Evolutionary conservation across 305 asterid genomes (phyloP), one percentile per base, ranked within the genome.

Genomic region (Fraxinus paxiana): DNA sequence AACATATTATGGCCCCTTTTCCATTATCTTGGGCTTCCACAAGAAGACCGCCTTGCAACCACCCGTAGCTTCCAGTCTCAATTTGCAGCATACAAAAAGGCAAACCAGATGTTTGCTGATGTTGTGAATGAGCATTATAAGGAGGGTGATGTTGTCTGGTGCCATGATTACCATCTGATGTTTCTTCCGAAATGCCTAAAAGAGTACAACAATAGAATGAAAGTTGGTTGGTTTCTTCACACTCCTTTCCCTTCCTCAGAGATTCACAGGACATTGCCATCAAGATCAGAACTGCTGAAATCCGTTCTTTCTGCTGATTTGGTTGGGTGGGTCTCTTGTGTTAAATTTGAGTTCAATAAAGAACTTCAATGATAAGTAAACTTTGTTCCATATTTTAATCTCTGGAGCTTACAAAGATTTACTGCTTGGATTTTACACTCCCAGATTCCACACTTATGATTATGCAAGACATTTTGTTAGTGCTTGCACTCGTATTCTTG

Each of bases 401-500:
- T 51, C 61, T 51, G 61, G 9, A 51, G 61, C 61, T 48, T 48
- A 51, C 22, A 5, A 4, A 48, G 6, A 51, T 51, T 51, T 51
- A 51, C 22, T 51, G 61, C 61, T 51, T 51, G 61, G 61, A 51
- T n/a, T n/a, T 51, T 51, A 15, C 30, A 33, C 38, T 59, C 92
- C 61, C 91, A 96, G 98, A 81, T 96, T 96, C 85, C 99, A 96
- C 83, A 96, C 99, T 20, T 96, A 96, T 83, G 99, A 96, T 86
- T 96, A 96, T 87, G 99, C 99, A 79, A 91, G 98, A 79, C 99
- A 96, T 84, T 96, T 96, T 63, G 99, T 96, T 73, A 96, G 99
- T 83, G 98, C 99, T 18, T 96, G 98, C 77, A 91, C 99, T 84
- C 98, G 99, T 83, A 96, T 96, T 85, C 94, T 96, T 83, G 99